Conservation (phyloP, 345 rosid species). For the Euphorbia pulcherrima region DNA sequence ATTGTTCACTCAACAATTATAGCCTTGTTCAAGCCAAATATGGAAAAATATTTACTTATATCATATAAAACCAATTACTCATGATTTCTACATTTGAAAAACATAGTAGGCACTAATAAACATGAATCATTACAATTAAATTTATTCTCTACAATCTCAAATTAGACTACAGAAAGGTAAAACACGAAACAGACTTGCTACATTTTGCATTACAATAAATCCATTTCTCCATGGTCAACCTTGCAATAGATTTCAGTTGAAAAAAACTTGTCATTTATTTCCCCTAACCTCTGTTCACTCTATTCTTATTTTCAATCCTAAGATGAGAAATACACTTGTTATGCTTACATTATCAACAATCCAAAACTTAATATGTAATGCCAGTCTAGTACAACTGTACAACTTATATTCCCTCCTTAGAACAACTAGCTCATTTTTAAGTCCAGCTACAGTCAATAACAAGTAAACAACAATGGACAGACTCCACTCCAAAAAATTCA, state of each 20-base stretch:
- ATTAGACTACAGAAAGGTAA: background rate
- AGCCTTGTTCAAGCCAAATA: background rate
- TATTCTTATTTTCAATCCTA: background rate
- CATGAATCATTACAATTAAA: background rate
- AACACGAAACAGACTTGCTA: background rate
- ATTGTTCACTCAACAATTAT: background rate
- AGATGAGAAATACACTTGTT: background rate
- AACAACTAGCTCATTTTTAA: background rate
- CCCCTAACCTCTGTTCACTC: background rate
- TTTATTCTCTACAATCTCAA: background rate
- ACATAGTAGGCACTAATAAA: background rate
- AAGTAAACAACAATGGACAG: background rate
- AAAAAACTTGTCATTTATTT: too few relatives aligned
- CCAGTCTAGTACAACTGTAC: background rate
- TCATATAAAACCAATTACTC: background rate
- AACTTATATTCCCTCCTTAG: background rate
- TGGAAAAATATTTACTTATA: background rate
- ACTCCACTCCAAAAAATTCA: background rate
- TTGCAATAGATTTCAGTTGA: background rate
- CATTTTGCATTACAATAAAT: background rate
- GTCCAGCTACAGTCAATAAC: background rate
- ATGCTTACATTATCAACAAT: background rate
- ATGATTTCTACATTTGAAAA: background rate
- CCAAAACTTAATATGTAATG: background rate
- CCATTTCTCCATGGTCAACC: background rate